Conservation (phyloP, 2,329 filamentous ascomycete species). For the Nannizzia gypsea region DNA sequence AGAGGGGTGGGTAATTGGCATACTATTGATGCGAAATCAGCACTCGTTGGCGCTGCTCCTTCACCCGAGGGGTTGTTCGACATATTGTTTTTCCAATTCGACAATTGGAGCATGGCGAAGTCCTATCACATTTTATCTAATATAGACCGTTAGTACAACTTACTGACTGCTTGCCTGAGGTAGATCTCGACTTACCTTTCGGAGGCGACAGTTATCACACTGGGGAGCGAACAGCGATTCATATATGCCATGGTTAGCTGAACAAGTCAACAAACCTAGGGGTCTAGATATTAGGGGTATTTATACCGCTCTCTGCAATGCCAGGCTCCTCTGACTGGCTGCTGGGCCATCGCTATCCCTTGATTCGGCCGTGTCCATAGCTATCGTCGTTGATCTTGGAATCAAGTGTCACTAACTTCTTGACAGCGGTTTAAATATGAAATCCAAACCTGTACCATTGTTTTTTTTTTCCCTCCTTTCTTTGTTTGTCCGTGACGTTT, state of each 20-base stretch:
- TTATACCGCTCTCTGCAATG: conserved; percentile 4
- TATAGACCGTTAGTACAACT: not conserved
- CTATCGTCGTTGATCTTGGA: not conserved
- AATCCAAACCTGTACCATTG: not conserved
- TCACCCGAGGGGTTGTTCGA: conserved; percentile 13
- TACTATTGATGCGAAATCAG: conserved; percentile 17
- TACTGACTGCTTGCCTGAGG: not conserved
- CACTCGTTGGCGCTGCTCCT: conserved; percentile 15
- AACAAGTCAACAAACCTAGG: not conserved
- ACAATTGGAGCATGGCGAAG: conserved; percentile 15
- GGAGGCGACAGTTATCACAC: conserved; percentile 15
- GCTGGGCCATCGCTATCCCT: conserved; percentile 1
- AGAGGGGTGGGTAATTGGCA: not conserved
- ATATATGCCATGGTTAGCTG: not conserved
- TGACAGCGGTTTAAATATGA: not conserved
- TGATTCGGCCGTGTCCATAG: conserved; percentile 1
- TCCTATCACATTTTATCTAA: conserved; percentile 16
- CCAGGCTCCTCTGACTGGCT: not conserved
- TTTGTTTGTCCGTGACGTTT: not conserved
- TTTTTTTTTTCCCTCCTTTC: not conserved
- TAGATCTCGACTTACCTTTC: conserved; percentile 12
- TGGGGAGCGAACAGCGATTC: not conserved
- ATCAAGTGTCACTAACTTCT: not conserved
- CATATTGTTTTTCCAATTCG: conserved; percentile 10
- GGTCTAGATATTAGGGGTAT: not conserved